phyloP scores from a whole-genome alignment of 106 monocot species.

The Alisma plantagoaquatica region DNA sequence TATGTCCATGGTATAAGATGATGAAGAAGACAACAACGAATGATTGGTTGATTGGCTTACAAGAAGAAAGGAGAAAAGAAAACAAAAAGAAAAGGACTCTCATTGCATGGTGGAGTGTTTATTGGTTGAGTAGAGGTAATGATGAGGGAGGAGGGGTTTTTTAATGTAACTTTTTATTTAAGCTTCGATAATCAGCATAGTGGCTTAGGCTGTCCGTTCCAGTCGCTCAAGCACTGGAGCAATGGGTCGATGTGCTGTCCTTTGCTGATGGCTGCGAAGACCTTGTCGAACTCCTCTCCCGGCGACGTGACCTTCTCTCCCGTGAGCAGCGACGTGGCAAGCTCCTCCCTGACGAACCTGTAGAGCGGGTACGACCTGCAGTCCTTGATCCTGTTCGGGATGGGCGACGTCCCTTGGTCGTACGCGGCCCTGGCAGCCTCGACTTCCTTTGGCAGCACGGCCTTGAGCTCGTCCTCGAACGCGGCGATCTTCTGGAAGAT shows the following conservation, averaged over 20 bases:
- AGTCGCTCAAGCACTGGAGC: slow-evolving; percentile 13
- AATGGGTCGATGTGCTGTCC: slow-evolving; percentile 10
- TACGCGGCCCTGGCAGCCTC: slow-evolving; percentile 11
- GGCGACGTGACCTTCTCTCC: slow-evolving; percentile 16
- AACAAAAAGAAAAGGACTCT: too few species aligned
- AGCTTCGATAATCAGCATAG: slow-evolving; percentile 1
- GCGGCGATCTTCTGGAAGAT: slow-evolving; percentile 23
- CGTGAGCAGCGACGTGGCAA: slow-evolving; percentile 7
- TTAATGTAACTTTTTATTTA: too few species aligned
- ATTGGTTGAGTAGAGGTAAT: too few species aligned
- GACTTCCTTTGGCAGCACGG: slow-evolving; percentile 16
- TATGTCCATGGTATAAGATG: too few species aligned
- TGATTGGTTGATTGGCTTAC: too few species aligned
- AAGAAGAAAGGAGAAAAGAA: too few species aligned
- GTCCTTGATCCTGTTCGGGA: slow-evolving; percentile 11
- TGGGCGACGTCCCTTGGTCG: slow-evolving; percentile 1
- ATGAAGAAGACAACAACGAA: too few species aligned
- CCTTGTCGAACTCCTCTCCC: slow-evolving; percentile 19
- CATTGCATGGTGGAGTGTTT: too few species aligned
- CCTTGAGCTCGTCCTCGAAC: slow-evolving; percentile 20
- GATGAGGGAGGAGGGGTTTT: too few species aligned
- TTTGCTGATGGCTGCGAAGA: slow-evolving; percentile 7
- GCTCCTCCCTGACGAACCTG: slow-evolving; percentile 14
- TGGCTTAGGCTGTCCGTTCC: slow-evolving; percentile 10
- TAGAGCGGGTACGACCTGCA: slow-evolving; percentile 19